Percentiles rank a stretch among this genome's conserved stretches.
Evolutionary conservation across 164 flowering plant species (phyloP).

Genomic region (Saururus chinensis): DNA sequence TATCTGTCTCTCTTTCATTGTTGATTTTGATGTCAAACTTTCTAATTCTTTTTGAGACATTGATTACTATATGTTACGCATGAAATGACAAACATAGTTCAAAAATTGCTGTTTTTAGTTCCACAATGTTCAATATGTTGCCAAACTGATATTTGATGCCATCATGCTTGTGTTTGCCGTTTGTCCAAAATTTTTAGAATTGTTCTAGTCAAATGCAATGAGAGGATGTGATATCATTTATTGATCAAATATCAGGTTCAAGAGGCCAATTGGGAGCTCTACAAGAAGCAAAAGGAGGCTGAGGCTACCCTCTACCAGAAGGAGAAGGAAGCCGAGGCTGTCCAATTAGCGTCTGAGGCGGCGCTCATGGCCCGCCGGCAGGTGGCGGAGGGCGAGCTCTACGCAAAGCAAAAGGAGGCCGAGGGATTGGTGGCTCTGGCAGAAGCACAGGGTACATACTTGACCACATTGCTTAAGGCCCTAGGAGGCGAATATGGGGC

Average conservation of each 20-base stretch:
- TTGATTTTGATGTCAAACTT: not conserved
- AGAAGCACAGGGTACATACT: conserved; percentile 25
- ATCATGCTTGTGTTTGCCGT: not conserved
- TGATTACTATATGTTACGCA: no score
- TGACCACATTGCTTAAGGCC: conserved; percentile 12
- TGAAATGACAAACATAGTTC: not conserved
- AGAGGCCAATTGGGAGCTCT: conserved; percentile 27
- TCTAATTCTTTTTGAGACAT: not conserved
- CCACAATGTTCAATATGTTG: no score
- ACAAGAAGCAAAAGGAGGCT: conserved; percentile 24
- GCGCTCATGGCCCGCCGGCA: not conserved
- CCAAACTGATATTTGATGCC: no score
- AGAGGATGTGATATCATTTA: not conserved
- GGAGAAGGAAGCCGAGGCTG: not conserved
- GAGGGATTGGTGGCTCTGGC: conserved; percentile 18
- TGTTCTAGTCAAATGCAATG: not conserved
- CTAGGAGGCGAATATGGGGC: conserved; percentile 25
- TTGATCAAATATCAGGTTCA: conserved; percentile 10
- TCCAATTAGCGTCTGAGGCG: not conserved
- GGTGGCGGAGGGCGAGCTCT: not conserved
- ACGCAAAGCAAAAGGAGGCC: conserved; percentile 17
- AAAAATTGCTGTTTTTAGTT: no score
- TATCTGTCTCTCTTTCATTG: no score
- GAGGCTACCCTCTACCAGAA: conserved; percentile 18
- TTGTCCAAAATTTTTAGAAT: not conserved